Base-by-base conservation (phyloP, 352 stramenopile genomes). In the Thraustochytrium striatum region DNA sequence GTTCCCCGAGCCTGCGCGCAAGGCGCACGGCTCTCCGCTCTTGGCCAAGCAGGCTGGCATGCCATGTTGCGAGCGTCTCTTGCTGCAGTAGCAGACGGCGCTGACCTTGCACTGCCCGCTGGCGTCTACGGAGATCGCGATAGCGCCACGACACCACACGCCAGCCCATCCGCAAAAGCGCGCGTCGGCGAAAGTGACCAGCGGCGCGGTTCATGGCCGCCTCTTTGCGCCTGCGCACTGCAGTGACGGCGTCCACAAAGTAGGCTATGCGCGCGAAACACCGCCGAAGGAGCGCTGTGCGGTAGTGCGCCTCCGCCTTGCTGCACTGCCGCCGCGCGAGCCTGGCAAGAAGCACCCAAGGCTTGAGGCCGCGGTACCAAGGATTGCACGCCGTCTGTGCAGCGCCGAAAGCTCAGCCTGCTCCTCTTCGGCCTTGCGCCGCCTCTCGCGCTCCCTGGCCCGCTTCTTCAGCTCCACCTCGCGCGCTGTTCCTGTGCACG, bases 291-390 rank as follows among this genome's bases (percentile, higher is more conserved):
- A 41, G 21, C 21, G 41, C 21, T 16, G 3, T 5, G 5, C 21
- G 3, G 41, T 75, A 28, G 50, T 75, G 65, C 32, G 3, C 5
- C 5, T 7, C 19, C 5, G 65, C 65, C 39, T 32, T 32, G 1
- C 3, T 25, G 0, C 16, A 5, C 1, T 75, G 19, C 25, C 43
- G 8, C 11, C 52, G 2, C 5, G 41, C 41, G 21, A 75, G 3
- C 30, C 52, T 25, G 1, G 61, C 65, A 7, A 62, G 36, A 9
- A 58, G 11, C 39, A 61, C 68, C 65, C 65, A 75, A 3, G 65
- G 65, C 32, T 75, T 75, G 0, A 58, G 52, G 3, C 65, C 65
- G 19, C 50, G 43, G 28, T 62, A 75, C 65, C 44, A 75, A 75
- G 50, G 7, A 36, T 75, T 0, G 65, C 65, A 16, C 65, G 65